These are phyloP conservation scores for Plasmodium vivax DNA, from an alignment of 169 alveolate species.

Conservation along the genomic window DNA sequence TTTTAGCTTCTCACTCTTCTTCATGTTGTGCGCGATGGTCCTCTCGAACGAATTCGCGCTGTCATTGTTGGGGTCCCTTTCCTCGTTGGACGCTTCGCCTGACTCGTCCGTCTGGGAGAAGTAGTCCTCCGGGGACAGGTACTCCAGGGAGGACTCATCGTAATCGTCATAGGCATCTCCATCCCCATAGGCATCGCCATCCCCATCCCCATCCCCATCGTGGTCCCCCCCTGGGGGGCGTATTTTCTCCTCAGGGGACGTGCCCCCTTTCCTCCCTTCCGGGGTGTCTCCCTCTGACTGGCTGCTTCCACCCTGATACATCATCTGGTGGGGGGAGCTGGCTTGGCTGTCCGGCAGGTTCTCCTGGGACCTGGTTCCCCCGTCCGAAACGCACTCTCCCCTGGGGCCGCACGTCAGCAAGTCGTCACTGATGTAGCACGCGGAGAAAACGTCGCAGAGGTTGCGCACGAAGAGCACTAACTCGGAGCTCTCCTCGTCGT, in stretches of 20 bases:
- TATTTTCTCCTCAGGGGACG: not conserved
- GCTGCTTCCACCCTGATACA: not conserved
- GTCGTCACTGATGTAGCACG: not conserved
- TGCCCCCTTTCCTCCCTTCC: not conserved
- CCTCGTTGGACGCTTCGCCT: not conserved
- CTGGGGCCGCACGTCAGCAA: not conserved
- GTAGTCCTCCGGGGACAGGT: not conserved
- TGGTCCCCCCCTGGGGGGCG: not conserved
- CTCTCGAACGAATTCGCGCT: not conserved
- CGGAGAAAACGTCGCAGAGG: not conserved
- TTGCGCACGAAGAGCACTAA: not conserved
- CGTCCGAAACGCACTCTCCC: not conserved
- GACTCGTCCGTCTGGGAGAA: not conserved
- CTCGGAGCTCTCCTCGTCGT: not conserved
- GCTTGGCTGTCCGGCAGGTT: not conserved
- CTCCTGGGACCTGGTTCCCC: not conserved
- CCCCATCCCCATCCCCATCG: not conserved
- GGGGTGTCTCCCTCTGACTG: not conserved
- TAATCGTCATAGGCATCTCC: no score
- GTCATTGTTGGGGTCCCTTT: conserved; percentile 2
- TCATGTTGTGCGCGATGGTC: conserved; percentile 7
- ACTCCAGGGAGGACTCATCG: not conserved
- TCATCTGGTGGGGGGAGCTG: not conserved
- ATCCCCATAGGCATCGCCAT: no score
- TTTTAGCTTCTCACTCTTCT: conserved; percentile 32